Percentiles rank a stretch among this genome's conserved stretches.
Conservation (phyloP, 768 basidiomycete genomes). For the Tubosaeta sp. region DNA sequence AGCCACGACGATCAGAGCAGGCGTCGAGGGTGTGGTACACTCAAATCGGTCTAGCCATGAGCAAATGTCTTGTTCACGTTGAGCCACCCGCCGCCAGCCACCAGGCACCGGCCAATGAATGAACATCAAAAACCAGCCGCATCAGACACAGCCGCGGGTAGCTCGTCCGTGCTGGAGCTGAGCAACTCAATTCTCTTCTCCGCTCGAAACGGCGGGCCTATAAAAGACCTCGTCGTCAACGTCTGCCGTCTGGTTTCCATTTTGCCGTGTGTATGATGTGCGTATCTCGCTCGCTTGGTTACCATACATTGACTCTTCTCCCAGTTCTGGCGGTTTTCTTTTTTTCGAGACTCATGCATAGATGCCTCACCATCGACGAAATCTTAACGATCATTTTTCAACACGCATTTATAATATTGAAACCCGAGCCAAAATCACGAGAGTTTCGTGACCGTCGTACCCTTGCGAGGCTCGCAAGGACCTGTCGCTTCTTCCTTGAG, state of each 20-base stretch:
- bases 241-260: conserved; percentile 11
- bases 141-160: conserved; percentile 15
- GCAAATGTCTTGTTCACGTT: neutral
- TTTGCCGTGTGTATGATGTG: conserved; percentile 24
- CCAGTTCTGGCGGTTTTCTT: conserved; percentile 14
- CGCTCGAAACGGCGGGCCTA: conserved; percentile 18
- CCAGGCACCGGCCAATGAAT: conserved; percentile 17
- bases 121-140: conserved; percentile 17
- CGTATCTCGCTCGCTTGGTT: conserved; percentile 6
- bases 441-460: conserved; percentile 28
- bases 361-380: conserved; percentile 31
- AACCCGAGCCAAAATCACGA: conserved; percentile 26
- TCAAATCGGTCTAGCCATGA: no score
- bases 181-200: conserved; percentile 11
- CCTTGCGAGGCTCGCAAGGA: conserved; percentile 31
- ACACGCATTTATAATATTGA: conserved; percentile 25
- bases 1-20: neutral
- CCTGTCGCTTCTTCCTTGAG: conserved; percentile 28
- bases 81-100: conserved; percentile 7
- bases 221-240: neutral
- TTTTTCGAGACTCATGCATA: conserved; percentile 28
- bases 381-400: conserved; percentile 31
- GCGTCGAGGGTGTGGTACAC: neutral
- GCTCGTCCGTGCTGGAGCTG: neutral
- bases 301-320: neutral